Base-by-base conservation (phyloP, 2,329 filamentous ascomycete genomes). In the Phoma sp. region DNA sequence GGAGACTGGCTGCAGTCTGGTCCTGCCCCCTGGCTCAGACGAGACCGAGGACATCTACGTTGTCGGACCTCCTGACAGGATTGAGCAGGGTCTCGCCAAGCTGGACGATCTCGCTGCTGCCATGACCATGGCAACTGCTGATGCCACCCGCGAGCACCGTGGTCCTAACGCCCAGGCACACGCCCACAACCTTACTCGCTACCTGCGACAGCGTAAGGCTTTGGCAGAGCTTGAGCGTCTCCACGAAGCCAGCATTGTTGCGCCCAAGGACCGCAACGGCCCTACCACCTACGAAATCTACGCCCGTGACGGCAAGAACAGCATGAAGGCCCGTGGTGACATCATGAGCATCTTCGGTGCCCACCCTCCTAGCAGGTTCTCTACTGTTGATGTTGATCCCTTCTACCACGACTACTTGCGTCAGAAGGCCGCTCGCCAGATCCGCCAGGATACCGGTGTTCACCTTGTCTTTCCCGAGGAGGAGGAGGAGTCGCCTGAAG, bases 1-100 rank as follows among this genome's bases (percentile, higher is more conserved):
- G 40, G 86, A 96, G 68, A 98, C 95, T 53, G 93, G 93, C 59
- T 99, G 95, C 75, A 86, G 89, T 38, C 88, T 98, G 55, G 84
- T 98, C 52, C 77, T 98, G 40, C 93, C 88, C 47, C 85, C 91
- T 7, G 82, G 82, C 24, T 86, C 88, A 23, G 86, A 90, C 47
- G 90, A 95, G 52, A 90, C 91, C 41, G 91, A 96, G 67, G 86
- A 86, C 37, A 84, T 98, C 41, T 93, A 91, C 27, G 85, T 99
- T 59, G 86, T 96, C 60, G 95, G 95, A 3, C 91, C 89, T 14
- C 78, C 86, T 7, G 85, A 89, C 59, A 86, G 85, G 65, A 86
- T 98, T 51, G 82, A 89, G 58, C 81, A 81, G 60, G 95, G 89
- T 67, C 80, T 92, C 41, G 89, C 96, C 70, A 89, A 87, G 73